Base-by-base conservation (phyloP, 257 asterid genomes). In the Nicotiana attenuata region DNA sequence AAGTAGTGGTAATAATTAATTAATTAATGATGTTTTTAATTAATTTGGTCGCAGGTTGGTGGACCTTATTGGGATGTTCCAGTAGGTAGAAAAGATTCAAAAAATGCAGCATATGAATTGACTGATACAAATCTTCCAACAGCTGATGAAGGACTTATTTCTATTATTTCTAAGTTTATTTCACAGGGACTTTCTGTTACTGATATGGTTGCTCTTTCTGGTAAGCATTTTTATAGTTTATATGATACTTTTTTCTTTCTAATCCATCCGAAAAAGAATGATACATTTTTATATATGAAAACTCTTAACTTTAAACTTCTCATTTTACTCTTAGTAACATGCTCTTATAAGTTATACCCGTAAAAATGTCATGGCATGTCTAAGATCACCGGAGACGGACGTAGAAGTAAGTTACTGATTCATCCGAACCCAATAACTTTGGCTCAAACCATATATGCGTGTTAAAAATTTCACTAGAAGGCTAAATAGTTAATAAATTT, bases 1-100 rank as follows among this genome's bases (percentile, higher is more conserved):
- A 71, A 13, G 76, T 78, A 33, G 77, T 20, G 2, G 56, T 20
- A 50, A 5, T 7, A 22, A 50, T 35, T 26, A 24, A 52, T 63
- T 50, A 53, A 57, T 13, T 8, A 38, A 29, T 60, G 2, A 80
- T 31, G 65, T 67, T 26, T 53, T 8, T 24, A 35, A 35, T 35
- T 35, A 67, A 33, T 41, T 60, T 29, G 24, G 77, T 3, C 67
- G 81, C 77, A 95, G 99, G 99, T 95, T 83, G 99, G 97, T 80
- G 98, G 99, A 41, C 99, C 99, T 1, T 92, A 92, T 85, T 95
- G 99, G 99, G 90, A 85, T 81, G 99, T 95, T 52, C 97, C 97
- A 28, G 20, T 95, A 7, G 99, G 99, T 41, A 88, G 97, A 81
- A 90, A 90, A 78, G 98, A 95, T 89, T 93, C 98, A 1, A 93